Evolutionary conservation across 2,329 filamentous ascomycete genomes (phyloP).

Genomic region (Didymella sp.): DNA sequence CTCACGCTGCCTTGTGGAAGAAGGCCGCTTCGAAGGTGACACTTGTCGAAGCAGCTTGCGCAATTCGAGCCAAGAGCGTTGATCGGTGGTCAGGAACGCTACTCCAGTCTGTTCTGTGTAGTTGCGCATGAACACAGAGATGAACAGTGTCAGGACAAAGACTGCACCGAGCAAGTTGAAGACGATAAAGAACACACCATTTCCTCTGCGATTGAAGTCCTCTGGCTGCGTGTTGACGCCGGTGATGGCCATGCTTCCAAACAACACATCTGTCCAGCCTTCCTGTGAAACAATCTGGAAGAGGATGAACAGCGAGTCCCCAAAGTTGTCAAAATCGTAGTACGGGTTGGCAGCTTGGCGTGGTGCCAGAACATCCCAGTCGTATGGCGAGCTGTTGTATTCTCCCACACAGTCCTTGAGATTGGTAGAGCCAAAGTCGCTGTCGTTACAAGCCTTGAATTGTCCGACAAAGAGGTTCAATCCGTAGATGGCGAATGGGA

Average conservation of each 20-base stretch:
- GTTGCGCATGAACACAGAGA: slow-evolving; percentile 99
- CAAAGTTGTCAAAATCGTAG: slow-evolving; percentile 94
- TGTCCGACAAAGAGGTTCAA: slow-evolving; percentile 89
- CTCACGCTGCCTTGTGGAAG: slow-evolving; percentile 72
- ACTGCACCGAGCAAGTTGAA: slow-evolving; percentile 97
- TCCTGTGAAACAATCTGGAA: slow-evolving; percentile 99
- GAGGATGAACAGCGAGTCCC: slow-evolving; percentile 90
- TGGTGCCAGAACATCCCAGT: slow-evolving; percentile 85
- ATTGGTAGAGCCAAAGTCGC: slow-evolving; percentile 60
- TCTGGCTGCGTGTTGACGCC: slow-evolving; percentile 76
- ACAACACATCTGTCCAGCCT: slow-evolving; percentile 95
- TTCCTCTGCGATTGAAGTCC: slow-evolving; percentile 74
- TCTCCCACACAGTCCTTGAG: slow-evolving; percentile 84
- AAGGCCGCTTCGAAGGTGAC: slow-evolving; percentile 90
- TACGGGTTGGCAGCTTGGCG: slow-evolving; percentile 81
- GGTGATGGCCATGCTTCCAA: slow-evolving; percentile 80
- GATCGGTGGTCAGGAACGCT: slow-evolving; percentile 92
- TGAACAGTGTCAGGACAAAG: slow-evolving; percentile 95
- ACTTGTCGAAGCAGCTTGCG: slow-evolving; percentile 91
- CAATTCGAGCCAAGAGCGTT: slow-evolving; percentile 94
- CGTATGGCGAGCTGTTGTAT: slow-evolving; percentile 76
- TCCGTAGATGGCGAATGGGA: slow-evolving; percentile 96
- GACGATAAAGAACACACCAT: slow-evolving; percentile 91
- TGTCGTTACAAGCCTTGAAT: slow-evolving; percentile 82
- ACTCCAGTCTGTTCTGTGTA: slow-evolving; percentile 99